Conservation (phyloP, 371 early-diverging fungal genomes). For the Saksenaea oblongispora region DNA sequence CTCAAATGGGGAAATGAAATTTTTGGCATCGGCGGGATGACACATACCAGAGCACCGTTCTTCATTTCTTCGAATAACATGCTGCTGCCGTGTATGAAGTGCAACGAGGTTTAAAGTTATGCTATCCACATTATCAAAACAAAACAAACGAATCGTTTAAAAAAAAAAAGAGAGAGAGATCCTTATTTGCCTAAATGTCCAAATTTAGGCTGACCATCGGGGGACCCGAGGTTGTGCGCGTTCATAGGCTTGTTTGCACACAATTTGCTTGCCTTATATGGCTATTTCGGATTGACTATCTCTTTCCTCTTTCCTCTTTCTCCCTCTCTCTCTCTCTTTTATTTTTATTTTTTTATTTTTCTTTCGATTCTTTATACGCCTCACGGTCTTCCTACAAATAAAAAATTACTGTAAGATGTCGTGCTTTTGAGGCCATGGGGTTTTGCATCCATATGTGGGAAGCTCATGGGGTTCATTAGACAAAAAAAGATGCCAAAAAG, state of each 20-base stretch:
- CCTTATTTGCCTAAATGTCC: not conserved
- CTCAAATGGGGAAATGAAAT: not conserved
- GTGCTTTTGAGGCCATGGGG: not conserved
- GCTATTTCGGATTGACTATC: slow-evolving; percentile 3
- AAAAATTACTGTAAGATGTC: not conserved
- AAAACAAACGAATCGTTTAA: too few relatives aligned
- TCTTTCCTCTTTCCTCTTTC: not conserved
- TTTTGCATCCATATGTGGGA: not conserved
- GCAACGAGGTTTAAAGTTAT: too few relatives aligned
- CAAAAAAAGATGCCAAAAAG: not conserved
- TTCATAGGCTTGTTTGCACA: not conserved
- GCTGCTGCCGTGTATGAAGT: too few relatives aligned
- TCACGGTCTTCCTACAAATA: not conserved
- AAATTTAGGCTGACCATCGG: not conserved
- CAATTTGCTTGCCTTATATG: not conserved
- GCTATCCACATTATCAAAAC: too few relatives aligned
- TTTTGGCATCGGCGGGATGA: too few relatives aligned
- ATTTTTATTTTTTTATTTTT: not conserved
- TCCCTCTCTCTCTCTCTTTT: not conserved
- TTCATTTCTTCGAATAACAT: too few relatives aligned
- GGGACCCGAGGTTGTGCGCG: not conserved
- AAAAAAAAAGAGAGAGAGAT: too few relatives aligned
- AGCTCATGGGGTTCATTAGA: not conserved
- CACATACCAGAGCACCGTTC: too few relatives aligned
- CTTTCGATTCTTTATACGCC: not conserved